Evolutionary conservation across 768 basidiomycete genomes (phyloP).

Genomic region (Phanerodontia chrysosporium): DNA sequence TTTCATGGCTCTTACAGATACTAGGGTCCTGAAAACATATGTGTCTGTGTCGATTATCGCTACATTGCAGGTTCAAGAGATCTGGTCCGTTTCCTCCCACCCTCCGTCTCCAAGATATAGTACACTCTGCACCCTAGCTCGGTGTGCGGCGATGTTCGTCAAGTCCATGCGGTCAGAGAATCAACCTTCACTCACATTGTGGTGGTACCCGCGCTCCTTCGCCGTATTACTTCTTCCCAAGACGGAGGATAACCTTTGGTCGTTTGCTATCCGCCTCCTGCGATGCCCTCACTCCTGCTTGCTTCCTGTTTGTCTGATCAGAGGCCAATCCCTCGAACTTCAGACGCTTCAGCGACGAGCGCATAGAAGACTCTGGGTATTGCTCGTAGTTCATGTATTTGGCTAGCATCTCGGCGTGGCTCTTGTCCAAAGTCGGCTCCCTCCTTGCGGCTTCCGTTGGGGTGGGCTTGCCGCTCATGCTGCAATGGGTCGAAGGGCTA

Average conservation of each 20-base stretch:
- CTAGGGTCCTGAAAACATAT: too few relatives aligned
- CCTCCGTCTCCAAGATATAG: too few relatives aligned
- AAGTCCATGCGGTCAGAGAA: too few relatives aligned
- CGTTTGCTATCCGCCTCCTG: background rate
- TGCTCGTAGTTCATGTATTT: background rate
- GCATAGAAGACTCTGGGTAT: background rate
- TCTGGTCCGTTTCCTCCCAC: too few relatives aligned
- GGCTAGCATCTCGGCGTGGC: background rate
- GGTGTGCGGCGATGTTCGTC: too few relatives aligned
- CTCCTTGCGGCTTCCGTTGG: background rate
- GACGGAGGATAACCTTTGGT: background rate
- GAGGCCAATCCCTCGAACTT: background rate
- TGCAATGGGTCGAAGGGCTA: background rate
- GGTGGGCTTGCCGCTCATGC: background rate
- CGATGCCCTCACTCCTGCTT: background rate
- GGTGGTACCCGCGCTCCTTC: background rate
- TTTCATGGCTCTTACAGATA: too few relatives aligned
- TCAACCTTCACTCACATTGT: background rate
- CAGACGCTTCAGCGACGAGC: background rate
- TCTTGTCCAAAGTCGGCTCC: background rate
- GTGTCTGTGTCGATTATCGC: too few relatives aligned
- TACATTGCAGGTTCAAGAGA: too few relatives aligned
- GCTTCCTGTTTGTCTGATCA: background rate
- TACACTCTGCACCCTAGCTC: too few relatives aligned
- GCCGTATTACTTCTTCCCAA: background rate